Percentiles rank a stretch among this genome's conserved stretches.
phyloP scores from a whole-genome alignment of 208 protist species.

The Leishmania lainsoni region DNA sequence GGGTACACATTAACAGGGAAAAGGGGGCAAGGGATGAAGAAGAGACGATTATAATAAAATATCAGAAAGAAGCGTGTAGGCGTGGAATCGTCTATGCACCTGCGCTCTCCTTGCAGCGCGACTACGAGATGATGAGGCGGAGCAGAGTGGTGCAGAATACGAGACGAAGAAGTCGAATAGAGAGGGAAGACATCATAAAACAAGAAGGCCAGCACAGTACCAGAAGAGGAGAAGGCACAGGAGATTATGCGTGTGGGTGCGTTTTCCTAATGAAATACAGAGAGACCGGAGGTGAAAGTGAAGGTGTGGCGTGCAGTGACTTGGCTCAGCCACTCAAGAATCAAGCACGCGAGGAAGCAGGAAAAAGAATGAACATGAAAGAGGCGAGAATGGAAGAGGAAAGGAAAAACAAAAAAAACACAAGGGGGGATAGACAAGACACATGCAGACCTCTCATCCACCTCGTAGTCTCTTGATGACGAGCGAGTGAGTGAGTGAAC shows the following conservation, averaged over 20 bases:
- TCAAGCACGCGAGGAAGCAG: background rate
- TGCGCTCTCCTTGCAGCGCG: background rate
- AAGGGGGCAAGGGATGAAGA: conserved; percentile 6
- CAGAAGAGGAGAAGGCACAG: background rate
- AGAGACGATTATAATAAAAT: background rate
- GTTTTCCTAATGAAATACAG: background rate
- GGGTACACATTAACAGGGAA: background rate
- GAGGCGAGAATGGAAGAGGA: background rate
- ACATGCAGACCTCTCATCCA: background rate
- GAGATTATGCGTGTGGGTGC: background rate
- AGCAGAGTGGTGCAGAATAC: background rate
- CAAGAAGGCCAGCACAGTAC: background rate
- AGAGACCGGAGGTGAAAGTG: background rate
- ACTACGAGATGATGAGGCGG: background rate
- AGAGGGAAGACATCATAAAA: background rate
- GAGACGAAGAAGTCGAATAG: background rate
- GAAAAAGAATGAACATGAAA: background rate
- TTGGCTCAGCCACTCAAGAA: background rate
- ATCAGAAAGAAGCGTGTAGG: background rate
- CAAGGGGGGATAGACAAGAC: background rate
- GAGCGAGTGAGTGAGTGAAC: background rate
- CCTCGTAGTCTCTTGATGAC: background rate
- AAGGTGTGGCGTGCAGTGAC: background rate
- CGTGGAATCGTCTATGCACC: background rate
- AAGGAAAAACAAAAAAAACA: background rate